Evolutionary conservation across 2,329 filamentous ascomycete species (phyloP).

Genomic region (Botrytis cinerea): DNA sequence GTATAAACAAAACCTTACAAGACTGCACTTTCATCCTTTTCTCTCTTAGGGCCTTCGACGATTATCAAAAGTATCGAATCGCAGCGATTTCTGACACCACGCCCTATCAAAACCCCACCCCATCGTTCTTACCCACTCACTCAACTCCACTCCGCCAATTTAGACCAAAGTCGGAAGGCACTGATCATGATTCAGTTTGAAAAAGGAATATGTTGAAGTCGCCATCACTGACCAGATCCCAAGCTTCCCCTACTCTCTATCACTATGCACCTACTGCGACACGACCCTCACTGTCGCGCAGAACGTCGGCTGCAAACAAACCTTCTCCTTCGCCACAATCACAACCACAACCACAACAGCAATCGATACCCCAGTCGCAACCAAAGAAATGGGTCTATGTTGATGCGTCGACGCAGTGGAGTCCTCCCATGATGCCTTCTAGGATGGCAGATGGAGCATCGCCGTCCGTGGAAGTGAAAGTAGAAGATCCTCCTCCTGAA

Average conservation of each 20-base stretch:
- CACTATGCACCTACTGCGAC: constrained; percentile 38
- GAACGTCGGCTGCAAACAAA: constrained; percentile 33
- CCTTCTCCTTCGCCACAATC: constrained; percentile 26
- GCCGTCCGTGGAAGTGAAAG: constrained; percentile 22
- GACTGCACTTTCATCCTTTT: background rate
- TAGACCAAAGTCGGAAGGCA: constrained; percentile 12
- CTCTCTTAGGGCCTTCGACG: background rate
- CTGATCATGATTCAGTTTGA: constrained; percentile 31
- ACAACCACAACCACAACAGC: constrained; percentile 14
- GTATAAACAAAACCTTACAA: background rate
- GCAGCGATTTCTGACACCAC: constrained; percentile 6
- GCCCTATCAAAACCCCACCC: constrained; percentile 12
- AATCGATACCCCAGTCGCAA: constrained; percentile 29
- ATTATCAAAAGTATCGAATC: constrained; percentile 20
- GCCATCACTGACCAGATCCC: constrained; percentile 35
- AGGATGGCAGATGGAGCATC: constrained; percentile 27
- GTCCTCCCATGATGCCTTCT: constrained; percentile 34
- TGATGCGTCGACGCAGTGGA: constrained; percentile 41
- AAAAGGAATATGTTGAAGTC: constrained; percentile 40
- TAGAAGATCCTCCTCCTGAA: constrained; percentile 1
- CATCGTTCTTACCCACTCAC: constrained; percentile 16
- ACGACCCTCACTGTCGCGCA: constrained; percentile 35
- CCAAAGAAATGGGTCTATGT: constrained; percentile 31
- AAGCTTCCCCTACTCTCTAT: constrained; percentile 36
- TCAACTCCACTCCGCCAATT: constrained; percentile 23